Percentiles rank a stretch among this genome's conserved stretches.
Conservation (phyloP, 176 grass and related monocot species). For the Coix lacrymajobi region DNA sequence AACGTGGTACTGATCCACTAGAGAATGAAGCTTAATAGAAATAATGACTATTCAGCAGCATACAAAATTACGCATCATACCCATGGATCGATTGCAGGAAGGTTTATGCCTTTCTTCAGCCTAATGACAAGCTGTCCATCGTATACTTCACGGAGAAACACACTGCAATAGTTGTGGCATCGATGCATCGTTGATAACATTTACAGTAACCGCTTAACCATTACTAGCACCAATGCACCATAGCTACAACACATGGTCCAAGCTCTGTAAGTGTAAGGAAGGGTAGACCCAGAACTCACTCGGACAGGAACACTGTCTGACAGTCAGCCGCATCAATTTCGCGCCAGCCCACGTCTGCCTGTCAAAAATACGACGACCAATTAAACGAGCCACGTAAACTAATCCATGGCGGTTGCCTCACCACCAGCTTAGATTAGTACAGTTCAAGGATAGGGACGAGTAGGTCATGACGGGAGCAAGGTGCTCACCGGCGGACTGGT, state of each 20-base stretch:
- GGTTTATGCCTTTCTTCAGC: constrained; percentile 69
- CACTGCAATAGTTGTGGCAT: constrained; percentile 35
- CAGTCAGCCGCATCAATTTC: constrained; percentile 77
- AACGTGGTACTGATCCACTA: constrained; percentile 6
- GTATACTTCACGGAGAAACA: constrained; percentile 84
- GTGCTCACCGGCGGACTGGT: constrained; percentile 68
- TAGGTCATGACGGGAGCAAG: neutral
- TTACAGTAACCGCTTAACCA: neutral
- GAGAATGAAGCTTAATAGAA: neutral
- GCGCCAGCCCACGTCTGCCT: constrained; percentile 74
- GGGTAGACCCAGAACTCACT: constrained; percentile 43
- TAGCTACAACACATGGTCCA: neutral
- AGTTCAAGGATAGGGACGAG: neutral
- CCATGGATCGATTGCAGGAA: constrained; percentile 94
- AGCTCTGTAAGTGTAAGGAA: neutral
- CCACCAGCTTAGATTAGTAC: neutral
- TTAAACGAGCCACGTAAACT: neutral
- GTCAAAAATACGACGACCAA: constrained; percentile 28
- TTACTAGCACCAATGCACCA: too few species aligned
- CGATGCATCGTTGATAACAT: neutral
- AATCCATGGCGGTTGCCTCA: neutral
- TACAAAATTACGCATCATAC: constrained; percentile 35
- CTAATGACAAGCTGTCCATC: constrained; percentile 73
- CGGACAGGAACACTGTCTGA: constrained; percentile 80
- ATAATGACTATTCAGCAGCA: neutral